These are phyloP conservation scores for Penicillium bovifimosum DNA, from an alignment of 495 filamentous ascomycete genomes.

Conservation along the genomic window DNA sequence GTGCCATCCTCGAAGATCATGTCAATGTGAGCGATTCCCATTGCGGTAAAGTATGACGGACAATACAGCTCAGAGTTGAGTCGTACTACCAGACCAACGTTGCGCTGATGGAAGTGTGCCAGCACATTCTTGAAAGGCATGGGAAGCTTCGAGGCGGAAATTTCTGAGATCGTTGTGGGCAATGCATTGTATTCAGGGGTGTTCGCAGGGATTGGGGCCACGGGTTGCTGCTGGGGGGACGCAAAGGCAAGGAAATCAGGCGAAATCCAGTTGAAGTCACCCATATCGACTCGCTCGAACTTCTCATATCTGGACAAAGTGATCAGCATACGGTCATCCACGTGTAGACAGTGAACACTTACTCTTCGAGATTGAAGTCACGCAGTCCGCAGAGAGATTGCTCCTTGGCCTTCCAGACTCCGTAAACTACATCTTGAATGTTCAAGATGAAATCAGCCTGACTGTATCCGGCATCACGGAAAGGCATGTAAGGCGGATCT, in stretches of 20 bases:
- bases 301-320: constrained; percentile 65
- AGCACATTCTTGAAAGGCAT: constrained; percentile 92
- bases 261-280: constrained; percentile 99
- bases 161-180: constrained; percentile 60
- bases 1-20: constrained; percentile 99
- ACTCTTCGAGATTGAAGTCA: constrained; percentile 92
- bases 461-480: constrained; percentile 96
- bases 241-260: constrained; percentile 94
- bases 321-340: constrained; percentile 16
- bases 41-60: constrained; percentile 86
- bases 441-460: constrained; percentile 94
- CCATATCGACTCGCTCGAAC: constrained; percentile 93
- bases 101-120: constrained; percentile 74
- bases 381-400: constrained; percentile 80
- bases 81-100: constrained; percentile 89
- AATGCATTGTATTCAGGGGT: constrained; percentile 67
- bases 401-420: constrained; percentile 98
- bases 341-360: constrained; percentile 23
- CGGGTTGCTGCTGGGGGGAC: constrained; percentile 78
- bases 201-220: constrained; percentile 59
- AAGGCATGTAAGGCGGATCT: constrained; percentile 96
- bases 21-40: constrained; percentile 92
- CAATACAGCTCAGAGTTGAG: constrained; percentile 95
- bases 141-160: constrained; percentile 60
- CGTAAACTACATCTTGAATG: constrained; percentile 96